Percentiles rank a stretch among this genome's conserved stretches.
These are phyloP conservation scores for Cladosporium velox DNA, from an alignment of 2,329 filamentous ascomycete genomes.

Conservation along the genomic window DNA sequence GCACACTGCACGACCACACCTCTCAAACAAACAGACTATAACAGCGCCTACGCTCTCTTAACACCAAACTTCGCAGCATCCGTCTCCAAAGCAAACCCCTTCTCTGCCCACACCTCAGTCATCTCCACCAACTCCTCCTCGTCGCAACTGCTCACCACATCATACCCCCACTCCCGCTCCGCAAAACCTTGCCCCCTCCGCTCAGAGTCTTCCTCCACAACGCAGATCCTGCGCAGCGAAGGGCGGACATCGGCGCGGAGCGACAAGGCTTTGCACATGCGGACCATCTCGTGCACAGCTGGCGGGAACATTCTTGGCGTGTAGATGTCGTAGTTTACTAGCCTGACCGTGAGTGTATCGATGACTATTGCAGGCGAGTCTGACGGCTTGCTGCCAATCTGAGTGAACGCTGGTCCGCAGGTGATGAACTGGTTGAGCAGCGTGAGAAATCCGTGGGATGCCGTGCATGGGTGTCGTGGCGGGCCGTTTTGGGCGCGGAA, in stretches of 20 bases:
- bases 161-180: slow-evolving; percentile 2
- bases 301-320: slow-evolving; percentile 6
- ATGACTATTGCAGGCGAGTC: not conserved
- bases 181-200: not conserved
- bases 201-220: not conserved
- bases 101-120: not conserved
- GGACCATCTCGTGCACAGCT: not conserved
- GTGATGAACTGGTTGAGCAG: slow-evolving; percentile 30
- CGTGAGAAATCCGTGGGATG: slow-evolving; percentile 25
- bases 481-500: slow-evolving; percentile 28
- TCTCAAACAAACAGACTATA: not conserved
- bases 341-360: not conserved
- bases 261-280: not conserved
- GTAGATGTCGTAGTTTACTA: slow-evolving; percentile 10
- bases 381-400: not conserved
- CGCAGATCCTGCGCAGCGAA: not conserved
- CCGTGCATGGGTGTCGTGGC: slow-evolving; percentile 25
- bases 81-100: not conserved
- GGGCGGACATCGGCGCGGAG: not conserved
- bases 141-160: not conserved
- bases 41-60: not conserved
- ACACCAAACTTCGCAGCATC: not conserved
- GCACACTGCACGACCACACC: not conserved
- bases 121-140: not conserved
- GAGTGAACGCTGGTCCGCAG: slow-evolving; percentile 26